Evolutionary conservation across 1,284 basidiomycete genomes (phyloP), one percentile per base, ranked within the genome.

Genomic region (Sporisorium exsertum): DNA sequence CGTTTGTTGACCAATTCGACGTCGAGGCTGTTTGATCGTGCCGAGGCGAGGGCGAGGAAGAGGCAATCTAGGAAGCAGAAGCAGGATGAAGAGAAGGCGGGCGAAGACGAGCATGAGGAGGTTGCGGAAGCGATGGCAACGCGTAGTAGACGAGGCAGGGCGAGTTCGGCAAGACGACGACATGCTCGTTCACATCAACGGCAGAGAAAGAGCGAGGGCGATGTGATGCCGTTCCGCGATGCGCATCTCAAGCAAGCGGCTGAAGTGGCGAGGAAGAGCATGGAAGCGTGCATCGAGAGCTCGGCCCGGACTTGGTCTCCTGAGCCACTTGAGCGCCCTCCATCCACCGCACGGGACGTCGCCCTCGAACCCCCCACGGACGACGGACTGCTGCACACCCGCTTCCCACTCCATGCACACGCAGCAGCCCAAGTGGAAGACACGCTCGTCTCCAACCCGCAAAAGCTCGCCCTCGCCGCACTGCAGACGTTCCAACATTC

Each of bases 401-500:
- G 42, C 24, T 29, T 62, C 29, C 12, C 24, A 7, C 24, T 62
- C 0, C 47, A 53, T 2, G 10, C 29, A 20, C 35, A 49, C 16
- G 51, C 63, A 5, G 63, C 63, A 27, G 63, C 64, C 9, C 35
- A 47, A 2, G 52, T 75, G 37, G 72, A 75, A 57, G 57, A 66
- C 6, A 51, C 72, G 5, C 54, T 75, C 18, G 72, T 75, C 29
- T 63, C 59, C 1, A 63, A 59, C 0, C 67, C 67, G 3, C 72
- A 75, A 40, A 70, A 71, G 26, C 55, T 75, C 22, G 72, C 72
- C 3, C 60, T 70, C 9, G 72, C 72, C 15, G 72, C 72, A 1
- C 51, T 75, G 20, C 63, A 66, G 27, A 67, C 72, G 20, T 75
- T 70, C 26, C 72, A 75, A 46, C 64, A 75, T 33, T 66, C 67